Base-by-base conservation (phyloP, 805 yeast species). In the Wickerhamomyces tratensis region DNA sequence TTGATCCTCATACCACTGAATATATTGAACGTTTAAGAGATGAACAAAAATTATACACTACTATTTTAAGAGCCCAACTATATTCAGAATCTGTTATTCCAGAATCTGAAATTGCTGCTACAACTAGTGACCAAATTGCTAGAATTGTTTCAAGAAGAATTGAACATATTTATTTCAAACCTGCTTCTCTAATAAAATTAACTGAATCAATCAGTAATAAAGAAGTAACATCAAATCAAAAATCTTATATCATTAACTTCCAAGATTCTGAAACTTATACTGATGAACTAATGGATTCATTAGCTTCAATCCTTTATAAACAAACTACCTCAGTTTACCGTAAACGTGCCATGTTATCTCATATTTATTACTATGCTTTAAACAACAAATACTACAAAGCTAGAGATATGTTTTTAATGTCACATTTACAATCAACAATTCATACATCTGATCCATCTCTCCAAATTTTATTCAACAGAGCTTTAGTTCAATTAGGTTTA, bases 1-100 rank as follows among this genome's bases (percentile, higher is more conserved):
- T 87, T 56, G 98, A 93, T 63, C 96, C 97, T 38, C 97, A 93
- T 62, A 84, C 97, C 25, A 81, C 86, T 44, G 98, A 93, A 64
- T 93, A 91, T 64, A 76, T 93, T 51, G 85, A 82, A 51, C 79
- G 98, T 62, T 75, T 93, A 59, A 82, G 82, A 63, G 96, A 89
- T 63, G 98, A 93, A 68, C 72, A 79, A 48, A 65, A 66, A 35
- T 71, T 93, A 43, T 91, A 88, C 68, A 71, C 72, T 43, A 71
- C 86, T 59, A 73, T 93, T 48, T 74, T 93, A 47, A 80, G 95
- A 57, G 78, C 87, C 26, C 98, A 93, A 69, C 63, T 84, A 48
- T 91, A 93, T 66, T 74, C 82, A 60, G 97, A 91, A 65, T 59
- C 69, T 35, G 75, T 75, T 41, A 67, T 76, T 45, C 68, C 79